These are phyloP conservation scores for Vanrija sp. DNA, from an alignment of 1,284 basidiomycete genomes.

Conservation along the genomic window DNA sequence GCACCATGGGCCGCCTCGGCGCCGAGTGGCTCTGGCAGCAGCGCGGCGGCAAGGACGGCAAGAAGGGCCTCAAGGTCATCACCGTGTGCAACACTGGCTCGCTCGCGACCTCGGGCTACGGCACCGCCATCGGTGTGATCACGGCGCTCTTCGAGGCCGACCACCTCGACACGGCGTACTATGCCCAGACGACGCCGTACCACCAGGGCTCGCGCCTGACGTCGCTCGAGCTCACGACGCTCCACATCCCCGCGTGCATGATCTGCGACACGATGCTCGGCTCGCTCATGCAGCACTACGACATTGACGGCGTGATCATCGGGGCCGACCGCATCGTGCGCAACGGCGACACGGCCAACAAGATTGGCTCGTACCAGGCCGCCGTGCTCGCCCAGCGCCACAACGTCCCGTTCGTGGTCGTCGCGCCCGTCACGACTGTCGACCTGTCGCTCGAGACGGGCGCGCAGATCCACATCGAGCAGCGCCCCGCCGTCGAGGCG, in stretches of 20 bases:
- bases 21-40: constrained; percentile 73
- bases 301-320: constrained; percentile 80
- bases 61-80: constrained; percentile 65
- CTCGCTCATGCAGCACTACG: constrained; percentile 78
- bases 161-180: constrained; percentile 74
- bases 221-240: constrained; percentile 74
- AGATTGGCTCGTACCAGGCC: constrained; percentile 89
- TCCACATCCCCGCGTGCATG: constrained; percentile 82
- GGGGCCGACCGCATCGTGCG: constrained; percentile 79
- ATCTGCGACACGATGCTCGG: constrained; percentile 91
- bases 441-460: constrained; percentile 74
- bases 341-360: constrained; percentile 93
- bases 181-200: constrained; percentile 84
- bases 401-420: constrained; percentile 80
- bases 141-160: constrained; percentile 75
- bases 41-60: constrained; percentile 48
- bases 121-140: constrained; percentile 88
- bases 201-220: constrained; percentile 77
- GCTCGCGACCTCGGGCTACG: constrained; percentile 87
- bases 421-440: constrained; percentile 82
- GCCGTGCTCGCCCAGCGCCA: constrained; percentile 80
- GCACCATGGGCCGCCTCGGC: constrained; percentile 72
- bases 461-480: constrained; percentile 83
- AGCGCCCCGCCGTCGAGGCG: constrained; percentile 77
- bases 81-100: constrained; percentile 96